Percentiles rank a stretch among this genome's conserved stretches.
Conservation (phyloP, 768 basidiomycete species). For the Lactifluus volemus region DNA sequence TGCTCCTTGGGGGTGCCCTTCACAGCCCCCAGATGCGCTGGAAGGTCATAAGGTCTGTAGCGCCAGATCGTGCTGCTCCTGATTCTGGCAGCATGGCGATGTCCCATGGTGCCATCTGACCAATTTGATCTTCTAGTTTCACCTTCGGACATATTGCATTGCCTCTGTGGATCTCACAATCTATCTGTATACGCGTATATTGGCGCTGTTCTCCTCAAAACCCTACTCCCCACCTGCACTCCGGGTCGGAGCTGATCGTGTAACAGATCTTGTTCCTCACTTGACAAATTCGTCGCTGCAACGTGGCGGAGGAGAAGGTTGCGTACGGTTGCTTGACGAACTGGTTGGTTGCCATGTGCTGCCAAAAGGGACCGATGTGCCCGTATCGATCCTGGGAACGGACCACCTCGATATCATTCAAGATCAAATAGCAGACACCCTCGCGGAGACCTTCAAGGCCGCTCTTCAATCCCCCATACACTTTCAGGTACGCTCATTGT, state of each 20-base stretch:
- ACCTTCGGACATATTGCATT: conserved; percentile 83
- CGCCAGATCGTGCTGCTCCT: too few species aligned
- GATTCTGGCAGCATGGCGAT: neutral
- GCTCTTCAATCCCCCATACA: conserved; percentile 73
- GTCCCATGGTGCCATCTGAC: neutral
- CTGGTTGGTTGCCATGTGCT: conserved; percentile 57
- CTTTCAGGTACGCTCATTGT: conserved; percentile 55
- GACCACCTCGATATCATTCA: conserved; percentile 45
- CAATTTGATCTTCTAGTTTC: conserved; percentile 51
- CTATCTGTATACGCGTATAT: conserved; percentile 71
- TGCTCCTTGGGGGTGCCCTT: conserved; percentile 25
- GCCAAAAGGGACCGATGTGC: conserved; percentile 18
- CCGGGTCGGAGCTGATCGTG: conserved; percentile 17
- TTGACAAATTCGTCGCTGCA: conserved; percentile 93
- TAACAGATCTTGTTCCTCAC: conserved; percentile 58
- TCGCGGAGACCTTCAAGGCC: conserved; percentile 81
- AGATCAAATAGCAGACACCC: conserved; percentile 50
- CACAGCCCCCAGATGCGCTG: conserved; percentile 22
- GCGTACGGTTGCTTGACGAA: conserved; percentile 75
- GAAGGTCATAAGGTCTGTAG: conserved; percentile 52
- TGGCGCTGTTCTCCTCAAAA: conserved; percentile 80
- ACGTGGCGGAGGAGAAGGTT: conserved; percentile 50
- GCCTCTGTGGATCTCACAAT: conserved; percentile 69
- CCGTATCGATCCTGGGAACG: conserved; percentile 22
- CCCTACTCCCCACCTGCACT: conserved; percentile 48